Evolutionary conservation across 805 yeast genomes (phyloP), one percentile per base, ranked within the genome.

Genomic region (Jamesozyma rosinii): DNA sequence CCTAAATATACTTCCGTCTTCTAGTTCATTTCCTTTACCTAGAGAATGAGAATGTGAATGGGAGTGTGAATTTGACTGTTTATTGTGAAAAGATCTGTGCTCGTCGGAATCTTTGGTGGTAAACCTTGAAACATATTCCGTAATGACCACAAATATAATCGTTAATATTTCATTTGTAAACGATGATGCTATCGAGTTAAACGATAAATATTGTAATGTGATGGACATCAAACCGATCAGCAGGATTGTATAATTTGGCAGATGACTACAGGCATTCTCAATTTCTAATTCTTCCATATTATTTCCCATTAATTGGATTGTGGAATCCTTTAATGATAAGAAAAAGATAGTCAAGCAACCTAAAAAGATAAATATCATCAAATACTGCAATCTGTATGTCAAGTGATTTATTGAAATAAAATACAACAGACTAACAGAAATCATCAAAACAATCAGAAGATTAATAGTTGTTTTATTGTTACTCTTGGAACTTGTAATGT

Each of bases 191-290:
- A 48, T 40, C 8, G 49, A 38, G 37, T 60, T 60, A 40, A 65
- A 57, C 1, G 71, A 65, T 42, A 67, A 43, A 31, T 58, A 57
- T 35, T 66, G 66, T 41, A 68, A 44, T 14, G 63, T 38, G 2
- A 65, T 49, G 2, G 71, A 54, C 44, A 65, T 54, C 1, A 56
- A 13, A 2, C 71, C 70, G 27, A 52, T 47, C 2, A 42, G 26
- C 3, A 55, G 41, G 6, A 54, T 49, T n/a, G 53, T 46, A 32
- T 49, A 55, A 34, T 48, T 48, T 36, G 55, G 46, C 17, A 54
- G 34, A 18, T 49, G 43, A 21, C 43, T 20, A 18, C 38, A 18
- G 4, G 35, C 34, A 20, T 41, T 41, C 18, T 37, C 17, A 11
- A 37, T 37, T 19, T 24, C 18, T 5, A 26, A 26, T n/a, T 29